phyloP scores from a whole-genome alignment of 441 rosid genomes.

The Bruguiera hainesii region DNA sequence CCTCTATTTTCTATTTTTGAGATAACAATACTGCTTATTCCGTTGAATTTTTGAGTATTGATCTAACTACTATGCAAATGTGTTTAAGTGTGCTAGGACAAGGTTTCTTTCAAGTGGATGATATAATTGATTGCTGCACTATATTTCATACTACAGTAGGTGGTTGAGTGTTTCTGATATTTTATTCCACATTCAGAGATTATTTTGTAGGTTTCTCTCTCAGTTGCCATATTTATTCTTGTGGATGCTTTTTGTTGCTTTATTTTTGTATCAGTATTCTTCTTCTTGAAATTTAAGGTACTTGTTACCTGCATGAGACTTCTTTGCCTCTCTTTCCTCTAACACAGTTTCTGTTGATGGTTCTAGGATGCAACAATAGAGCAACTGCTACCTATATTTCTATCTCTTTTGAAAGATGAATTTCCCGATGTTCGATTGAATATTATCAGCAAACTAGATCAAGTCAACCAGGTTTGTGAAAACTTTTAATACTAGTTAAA shows the following conservation, averaged over 20 bases:
- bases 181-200: neutral
- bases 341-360: constrained; percentile 13
- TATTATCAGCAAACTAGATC: constrained; percentile 96
- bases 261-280: neutral
- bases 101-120: too few species aligned
- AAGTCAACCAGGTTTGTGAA: constrained; percentile 84
- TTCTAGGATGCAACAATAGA: constrained; percentile 87
- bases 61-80: too few species aligned
- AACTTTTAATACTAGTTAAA: neutral
- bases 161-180: neutral
- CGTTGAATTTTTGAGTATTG: too few species aligned
- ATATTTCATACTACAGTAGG: too few species aligned
- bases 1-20: too few species aligned
- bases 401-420: constrained; percentile 93
- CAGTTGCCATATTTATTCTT: constrained; percentile 5
- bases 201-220: neutral
- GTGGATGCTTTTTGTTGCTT: neutral
- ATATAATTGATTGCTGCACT: too few species aligned
- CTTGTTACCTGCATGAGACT: constrained; percentile 7
- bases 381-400: constrained; percentile 92
- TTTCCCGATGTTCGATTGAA: constrained; percentile 93
- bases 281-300: constrained; percentile 1
- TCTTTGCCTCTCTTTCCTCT: constrained; percentile 6
- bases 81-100: too few species aligned
- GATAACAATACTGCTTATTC: too few species aligned